These are phyloP conservation scores for Centrapalus pauciflorus DNA, from an alignment of 129 eudicot genomes.

Conservation along the genomic window DNA sequence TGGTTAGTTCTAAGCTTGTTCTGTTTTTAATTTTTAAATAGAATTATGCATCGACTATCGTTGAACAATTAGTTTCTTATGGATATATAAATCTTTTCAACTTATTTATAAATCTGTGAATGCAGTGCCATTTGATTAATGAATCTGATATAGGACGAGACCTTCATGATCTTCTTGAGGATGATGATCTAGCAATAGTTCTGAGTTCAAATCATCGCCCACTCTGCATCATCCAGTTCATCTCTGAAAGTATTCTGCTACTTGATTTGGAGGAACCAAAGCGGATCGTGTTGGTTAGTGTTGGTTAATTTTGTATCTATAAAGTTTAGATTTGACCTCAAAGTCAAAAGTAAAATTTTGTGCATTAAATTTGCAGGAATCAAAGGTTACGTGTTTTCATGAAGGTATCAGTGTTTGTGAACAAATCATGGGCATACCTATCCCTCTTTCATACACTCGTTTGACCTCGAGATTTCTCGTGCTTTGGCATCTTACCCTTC, in stretches of 20 bases:
- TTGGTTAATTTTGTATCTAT: slow-evolving; percentile 17
- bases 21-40: no score
- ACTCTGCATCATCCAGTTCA: slow-evolving; percentile 86
- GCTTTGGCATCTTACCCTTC: slow-evolving; percentile 97
- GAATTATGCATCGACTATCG: no score
- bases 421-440: slow-evolving; percentile 76
- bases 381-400: slow-evolving; percentile 75
- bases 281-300: slow-evolving; percentile 60
- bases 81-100: slow-evolving; percentile 1
- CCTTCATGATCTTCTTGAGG: slow-evolving; percentile 64
- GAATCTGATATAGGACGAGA: slow-evolving; percentile 71
- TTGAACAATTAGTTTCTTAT: no score
- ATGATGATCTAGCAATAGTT: slow-evolving; percentile 66
- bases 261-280: slow-evolving; percentile 65
- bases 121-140: slow-evolving; percentile 90
- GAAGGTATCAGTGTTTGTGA: slow-evolving; percentile 93
- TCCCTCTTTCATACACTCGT: slow-evolving; percentile 93
- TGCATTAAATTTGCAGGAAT: slow-evolving; percentile 53
- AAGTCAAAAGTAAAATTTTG: slow-evolving; percentile 1
- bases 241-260: slow-evolving; percentile 69
- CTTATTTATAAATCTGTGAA: slow-evolving; percentile 16
- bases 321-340: slow-evolving; percentile 2
- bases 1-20: no score
- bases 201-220: slow-evolving; percentile 84
- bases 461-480: slow-evolving; percentile 94